Base-by-base conservation (phyloP, 352 stramenopile genomes). In the Globisporangium yorkense region DNA sequence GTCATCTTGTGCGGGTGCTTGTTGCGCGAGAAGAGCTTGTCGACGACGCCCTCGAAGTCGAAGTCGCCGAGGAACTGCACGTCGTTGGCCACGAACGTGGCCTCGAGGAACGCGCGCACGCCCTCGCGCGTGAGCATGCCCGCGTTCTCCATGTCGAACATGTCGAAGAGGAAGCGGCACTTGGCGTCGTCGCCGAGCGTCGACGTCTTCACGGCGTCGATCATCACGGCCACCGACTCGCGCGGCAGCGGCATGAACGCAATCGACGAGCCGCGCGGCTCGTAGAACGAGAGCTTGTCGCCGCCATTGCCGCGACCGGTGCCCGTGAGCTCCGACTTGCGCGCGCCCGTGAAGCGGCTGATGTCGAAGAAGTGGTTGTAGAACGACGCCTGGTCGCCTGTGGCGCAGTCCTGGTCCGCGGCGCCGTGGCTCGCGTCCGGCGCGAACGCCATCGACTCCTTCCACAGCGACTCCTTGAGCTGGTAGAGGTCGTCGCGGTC, bases 151-250 rank as follows among this genome's bases (percentile, higher is more conserved):
- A 79, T 60, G 54, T 89, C 77, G 21, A 89, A 86, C 44, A 84
- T 67, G 18, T 88, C 77, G 41, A 88, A 89, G 3, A 89, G 62
- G 60, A 86, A 87, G 16, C 80, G 70, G 51, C 70, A 73, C 50
- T 84, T 85, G 21, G 74, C 71, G 18, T 89, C 65, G 41, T 77
- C 68, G 15, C 75, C 64, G 0, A 88, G 47, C 1, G 65, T 67
- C n/a, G 75, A 85, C 10, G 61, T 57, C 31, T 75, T 73, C 40
- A 88, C 77, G 5, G 77, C 75, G 35, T 84, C 77, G n/a, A 85
- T 65, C 65, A 85, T 56, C 51, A 84, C 69, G 0, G 75, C 77
- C 2, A 82, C 61, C 2, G 75, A 85, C 57, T 87, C 77, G 2
- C 77, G 77, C n/a, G 77, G 75, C 5, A 85, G 51, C 21, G 65